A percentile compares a stretch with the other conserved stretches of the same genome.
Evolutionary conservation across 2,329 filamentous ascomycete genomes (phyloP).

Genomic region (Scedosporium apiospermum): DNA sequence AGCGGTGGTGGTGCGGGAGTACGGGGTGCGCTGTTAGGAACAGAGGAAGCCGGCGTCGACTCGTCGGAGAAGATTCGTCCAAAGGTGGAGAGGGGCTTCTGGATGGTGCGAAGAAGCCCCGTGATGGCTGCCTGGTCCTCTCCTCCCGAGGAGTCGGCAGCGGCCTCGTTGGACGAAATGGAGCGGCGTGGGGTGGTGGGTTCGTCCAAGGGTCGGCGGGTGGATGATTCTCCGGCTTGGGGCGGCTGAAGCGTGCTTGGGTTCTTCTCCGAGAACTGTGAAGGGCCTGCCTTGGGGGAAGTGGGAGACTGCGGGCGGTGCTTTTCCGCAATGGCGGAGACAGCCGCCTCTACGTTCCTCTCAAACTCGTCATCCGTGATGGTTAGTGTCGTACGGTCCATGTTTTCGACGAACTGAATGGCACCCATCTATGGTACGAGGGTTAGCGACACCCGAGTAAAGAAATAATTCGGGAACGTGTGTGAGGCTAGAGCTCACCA

Average conservation of each 20-base stretch:
- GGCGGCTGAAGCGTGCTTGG: slow-evolving; percentile 20
- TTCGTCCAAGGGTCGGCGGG: slow-evolving; percentile 33
- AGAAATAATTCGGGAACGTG: not conserved
- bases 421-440: slow-evolving; percentile 59
- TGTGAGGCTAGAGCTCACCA: slow-evolving; percentile 44
- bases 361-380: slow-evolving; percentile 95
- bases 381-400: slow-evolving; percentile 87
- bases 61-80: slow-evolving; percentile 86
- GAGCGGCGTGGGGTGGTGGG: slow-evolving; percentile 37
- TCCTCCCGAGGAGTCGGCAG: slow-evolving; percentile 36
- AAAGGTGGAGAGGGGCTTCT: slow-evolving; percentile 82
- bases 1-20: slow-evolving; percentile 21
- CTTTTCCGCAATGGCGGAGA: slow-evolving; percentile 89
- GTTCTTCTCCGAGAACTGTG: slow-evolving; percentile 29
- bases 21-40: slow-evolving; percentile 21
- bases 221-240: slow-evolving; percentile 19
- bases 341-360: slow-evolving; percentile 87
- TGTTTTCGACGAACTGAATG: slow-evolving; percentile 91
- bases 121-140: slow-evolving; percentile 76
- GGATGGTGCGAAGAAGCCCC: slow-evolving; percentile 80
- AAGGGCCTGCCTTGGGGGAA: slow-evolving; percentile 16
- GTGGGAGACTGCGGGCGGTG: slow-evolving; percentile 50
- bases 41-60: slow-evolving; percentile 12
- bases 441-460: not conserved
- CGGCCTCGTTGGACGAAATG: slow-evolving; percentile 43